These are phyloP conservation scores for Sutorius eximius DNA, from an alignment of 1,284 basidiomycete genomes.

Conservation along the genomic window DNA sequence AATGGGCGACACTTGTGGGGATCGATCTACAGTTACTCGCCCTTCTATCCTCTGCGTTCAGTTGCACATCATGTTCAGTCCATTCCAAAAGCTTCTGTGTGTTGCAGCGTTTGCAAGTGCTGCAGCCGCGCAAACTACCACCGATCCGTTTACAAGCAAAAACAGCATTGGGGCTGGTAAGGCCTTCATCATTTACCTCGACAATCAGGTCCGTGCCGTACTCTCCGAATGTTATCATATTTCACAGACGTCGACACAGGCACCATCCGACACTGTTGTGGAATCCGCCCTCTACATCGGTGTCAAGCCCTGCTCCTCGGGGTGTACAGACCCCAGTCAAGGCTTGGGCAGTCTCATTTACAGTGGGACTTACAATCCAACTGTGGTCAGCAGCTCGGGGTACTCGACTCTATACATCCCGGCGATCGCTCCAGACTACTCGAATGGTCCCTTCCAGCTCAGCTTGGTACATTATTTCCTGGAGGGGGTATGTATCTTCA, in stretches of 20 bases:
- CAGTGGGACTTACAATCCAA: constrained; percentile 44
- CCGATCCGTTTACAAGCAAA: too few species aligned
- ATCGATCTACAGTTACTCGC: neutral
- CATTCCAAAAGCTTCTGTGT: constrained; percentile 10
- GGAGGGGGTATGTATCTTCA: neutral
- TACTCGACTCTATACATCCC: neutral
- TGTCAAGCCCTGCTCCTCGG: constrained; percentile 33
- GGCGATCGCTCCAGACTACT: neutral
- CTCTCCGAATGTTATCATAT: neutral
- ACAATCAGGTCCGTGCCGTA: constrained; percentile 38
- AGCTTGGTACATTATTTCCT: neutral
- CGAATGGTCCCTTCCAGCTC: neutral
- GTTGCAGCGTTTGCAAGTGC: constrained; percentile 2
- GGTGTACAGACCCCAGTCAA: constrained; percentile 15
- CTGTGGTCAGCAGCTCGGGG: constrained; percentile 1
- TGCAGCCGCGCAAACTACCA: constrained; percentile 41
- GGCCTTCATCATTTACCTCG: constrained; percentile 43
- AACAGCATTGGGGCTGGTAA: constrained; percentile 31
- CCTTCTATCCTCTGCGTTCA: too few species aligned
- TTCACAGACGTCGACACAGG: constrained; percentile 28
- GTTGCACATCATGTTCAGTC: constrained; percentile 9
- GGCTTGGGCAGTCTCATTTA: constrained; percentile 47
- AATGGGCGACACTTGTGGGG: neutral
- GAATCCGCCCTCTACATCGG: constrained; percentile 49
- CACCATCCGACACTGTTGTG: constrained; percentile 5